Evolutionary conservation across 179 eudicot genomes (phyloP).

Genomic region (Heliamphora pulchella): DNA sequence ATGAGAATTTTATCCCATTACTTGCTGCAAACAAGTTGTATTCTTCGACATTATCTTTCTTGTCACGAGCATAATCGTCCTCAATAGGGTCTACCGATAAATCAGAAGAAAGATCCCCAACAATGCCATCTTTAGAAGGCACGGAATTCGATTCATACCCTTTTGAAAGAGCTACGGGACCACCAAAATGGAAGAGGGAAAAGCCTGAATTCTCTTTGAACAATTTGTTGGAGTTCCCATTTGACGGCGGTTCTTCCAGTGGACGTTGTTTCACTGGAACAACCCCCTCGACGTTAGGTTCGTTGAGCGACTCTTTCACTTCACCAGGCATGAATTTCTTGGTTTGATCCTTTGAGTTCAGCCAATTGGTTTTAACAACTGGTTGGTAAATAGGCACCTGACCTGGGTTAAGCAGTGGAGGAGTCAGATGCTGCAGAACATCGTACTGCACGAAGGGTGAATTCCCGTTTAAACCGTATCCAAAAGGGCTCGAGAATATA

Average conservation of each 20-base stretch:
- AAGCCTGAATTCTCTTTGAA: slow-evolving; percentile 43
- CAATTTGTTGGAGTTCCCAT: slow-evolving; percentile 27
- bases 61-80: slow-evolving; percentile 37
- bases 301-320: slow-evolving; percentile 27
- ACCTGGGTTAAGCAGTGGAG: slow-evolving; percentile 49
- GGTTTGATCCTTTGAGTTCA: slow-evolving; percentile 35
- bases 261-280: slow-evolving; percentile 21
- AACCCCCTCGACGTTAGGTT: slow-evolving; percentile 24
- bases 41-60: slow-evolving; percentile 64
- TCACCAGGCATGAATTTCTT: slow-evolving; percentile 22
- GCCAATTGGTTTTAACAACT: slow-evolving; percentile 34
- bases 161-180: slow-evolving; percentile 62
- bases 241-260: slow-evolving; percentile 26
- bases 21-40: slow-evolving; percentile 86
- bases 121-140: slow-evolving; percentile 39
- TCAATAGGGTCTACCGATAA: slow-evolving; percentile 22
- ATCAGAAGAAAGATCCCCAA: slow-evolving; percentile 24
- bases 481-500: slow-evolving; percentile 46
- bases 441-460: slow-evolving; percentile 69
- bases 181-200: slow-evolving; percentile 81
- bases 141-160: slow-evolving; percentile 29
- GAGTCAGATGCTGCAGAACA: slow-evolving; percentile 50
- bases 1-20: slow-evolving; percentile 58
- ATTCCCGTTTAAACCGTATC: slow-evolving; percentile 57
- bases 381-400: slow-evolving; percentile 68